Base-by-base conservation (phyloP, 352 stramenopile species). In the Globisporangium okanoganense region DNA sequence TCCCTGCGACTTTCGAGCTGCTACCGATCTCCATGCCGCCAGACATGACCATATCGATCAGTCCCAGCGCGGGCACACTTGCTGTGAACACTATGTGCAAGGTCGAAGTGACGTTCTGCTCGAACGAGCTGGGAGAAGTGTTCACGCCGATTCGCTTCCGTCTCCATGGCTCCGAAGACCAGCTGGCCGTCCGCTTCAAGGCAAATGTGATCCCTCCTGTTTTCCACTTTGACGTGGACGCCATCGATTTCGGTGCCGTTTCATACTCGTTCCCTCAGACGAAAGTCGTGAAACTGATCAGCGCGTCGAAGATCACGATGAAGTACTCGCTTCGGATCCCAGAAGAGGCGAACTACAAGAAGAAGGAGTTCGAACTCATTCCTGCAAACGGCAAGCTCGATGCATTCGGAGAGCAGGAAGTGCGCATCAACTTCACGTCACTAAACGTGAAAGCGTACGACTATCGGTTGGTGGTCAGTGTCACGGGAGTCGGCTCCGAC, bases 231-330 rank as follows among this genome's bases (percentile, higher is more conserved):
- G 84, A 98, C 57, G 64, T 80, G 6, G 86, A 97, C 27, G 76
- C 79, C 43, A 68, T 98, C 31, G 90, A 98, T 57, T 98, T 98
- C 67, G 95, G 94, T 27, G 67, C 81, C 9, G 83, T 98, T 1
- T 92, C 88, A 33, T 98, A 95, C 64, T 97, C 87, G 29, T 98
- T 98, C 45, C 65, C 75, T 2, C 85, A 97, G 55, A 78, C 65
- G 16, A 78, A 75, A 12, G 75, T 64, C 4, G 54, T 97, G 33
- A 90, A 82, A 45, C 80, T 98, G 10, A 74, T 92, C 49, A 98
- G 98, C 67, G 96, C 95, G 9, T 97, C 90, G 12, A 95, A 97
- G 25, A 98, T 98, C 43, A 72, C 87, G 10, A 96, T 98, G 76
- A 78, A 83, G 20, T 98, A 94, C 66, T 76, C 70, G 9, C 77